Base-by-base conservation (phyloP, 495 filamentous ascomycete species). In the Entonaema liquescens region DNA sequence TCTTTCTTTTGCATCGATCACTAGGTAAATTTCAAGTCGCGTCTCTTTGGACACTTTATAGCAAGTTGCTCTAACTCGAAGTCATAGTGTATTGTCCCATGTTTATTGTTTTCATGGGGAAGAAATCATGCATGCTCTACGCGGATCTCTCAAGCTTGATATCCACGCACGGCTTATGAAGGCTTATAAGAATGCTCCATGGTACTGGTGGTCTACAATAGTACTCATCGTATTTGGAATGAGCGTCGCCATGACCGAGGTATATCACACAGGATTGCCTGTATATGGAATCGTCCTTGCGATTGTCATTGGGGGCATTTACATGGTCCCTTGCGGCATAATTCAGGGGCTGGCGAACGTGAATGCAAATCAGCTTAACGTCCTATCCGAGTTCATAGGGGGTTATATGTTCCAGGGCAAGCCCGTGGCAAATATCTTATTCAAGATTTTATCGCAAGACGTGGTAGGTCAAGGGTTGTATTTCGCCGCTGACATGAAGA, bases 21-120 rank as follows among this genome's bases (percentile, higher is more conserved):
- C 83, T 7, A 82, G 83, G 50, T 81, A 74, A n/a, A 65, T 71
- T 28, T 63, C 72, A 35, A 67, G 77, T 23, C 77, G n/a, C 77
- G 21, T 71, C 63, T 29, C 60, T 25, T 11, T 23, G 1, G 17
- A 1, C 42, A 47, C 1, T 69, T 73, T 11, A 60, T 52, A 73
- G 70, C 19, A 74, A 79, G 26, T 74, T 7, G 5, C 31, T 75
- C 76, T 31, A 35, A 83, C 23, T 44, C 77, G 70, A 73, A 28
- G 75, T 59, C 6, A 78, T 59, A 83, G 72, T 28, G 72, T 74
- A 23, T 15, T 77, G 40, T 67, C 74, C 5, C 72, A 74, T 28
- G 67, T 74, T 23, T 74, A 72, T 53, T 72, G 72, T 59, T 77
- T 74, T 60, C 74, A 77, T 38, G 70, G 69, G 65, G 59, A 63